Conservation (phyloP, 352 stramenopile genomes). For the Globisporangium spinosum region DNA sequence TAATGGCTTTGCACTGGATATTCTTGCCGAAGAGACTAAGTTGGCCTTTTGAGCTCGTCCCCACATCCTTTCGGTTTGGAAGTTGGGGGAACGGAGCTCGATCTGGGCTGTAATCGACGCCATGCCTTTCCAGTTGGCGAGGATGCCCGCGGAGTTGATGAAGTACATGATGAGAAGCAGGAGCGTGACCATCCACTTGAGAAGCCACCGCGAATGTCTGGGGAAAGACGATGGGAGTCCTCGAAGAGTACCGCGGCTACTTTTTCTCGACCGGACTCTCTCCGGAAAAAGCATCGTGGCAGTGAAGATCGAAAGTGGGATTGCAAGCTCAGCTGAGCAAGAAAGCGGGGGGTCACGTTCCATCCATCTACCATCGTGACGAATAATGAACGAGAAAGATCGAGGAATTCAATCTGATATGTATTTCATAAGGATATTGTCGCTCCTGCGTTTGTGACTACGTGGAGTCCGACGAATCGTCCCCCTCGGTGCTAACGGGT, state of each 20-base stretch:
- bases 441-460: background rate
- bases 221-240: background rate
- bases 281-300: background rate
- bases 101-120: constrained; percentile 14
- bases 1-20: constrained; percentile 24
- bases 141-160: constrained; percentile 24
- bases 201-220: background rate
- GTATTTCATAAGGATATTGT: background rate
- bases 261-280: background rate
- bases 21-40: constrained; percentile 22
- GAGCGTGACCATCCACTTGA: background rate
- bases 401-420: background rate
- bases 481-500: background rate
- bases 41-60: background rate
- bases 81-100: constrained; percentile 6
- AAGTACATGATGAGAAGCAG: constrained; percentile 21
- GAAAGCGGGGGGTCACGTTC: background rate
- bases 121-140: constrained; percentile 32
- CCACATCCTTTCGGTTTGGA: background rate
- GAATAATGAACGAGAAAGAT: background rate
- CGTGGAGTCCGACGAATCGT: background rate
- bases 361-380: constrained; percentile 3
- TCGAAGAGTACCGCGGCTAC: background rate
- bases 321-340: background rate
- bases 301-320: background rate